Percentiles rank a stretch among this genome's conserved stretches.
Evolutionary conservation across 306 rosid genomes (phyloP).

Genomic region (Geum urbanum): DNA sequence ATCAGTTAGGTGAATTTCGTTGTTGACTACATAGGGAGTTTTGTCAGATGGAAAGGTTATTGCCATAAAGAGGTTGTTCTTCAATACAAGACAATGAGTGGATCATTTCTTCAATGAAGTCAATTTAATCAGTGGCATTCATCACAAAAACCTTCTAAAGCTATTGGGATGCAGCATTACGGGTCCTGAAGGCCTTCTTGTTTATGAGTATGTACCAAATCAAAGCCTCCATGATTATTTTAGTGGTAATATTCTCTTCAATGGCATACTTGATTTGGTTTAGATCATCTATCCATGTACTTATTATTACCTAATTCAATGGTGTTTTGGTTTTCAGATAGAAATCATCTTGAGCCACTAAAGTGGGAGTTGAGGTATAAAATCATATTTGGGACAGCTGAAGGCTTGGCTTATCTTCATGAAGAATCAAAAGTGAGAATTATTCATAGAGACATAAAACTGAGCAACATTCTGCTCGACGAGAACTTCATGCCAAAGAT

Average conservation of each 20-base stretch:
- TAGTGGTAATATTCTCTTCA: conserved; percentile 37
- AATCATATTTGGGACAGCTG: conserved; percentile 46
- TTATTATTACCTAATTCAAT: neutral
- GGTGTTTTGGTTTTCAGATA: conserved; percentile 14
- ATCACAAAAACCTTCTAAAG: too few species aligned
- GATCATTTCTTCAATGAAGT: too few species aligned
- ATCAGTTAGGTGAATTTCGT: neutral
- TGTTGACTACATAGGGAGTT: conserved; percentile 29
- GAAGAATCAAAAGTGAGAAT: conserved; percentile 56
- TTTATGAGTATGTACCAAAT: too few species aligned
- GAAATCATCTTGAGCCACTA: conserved; percentile 16
- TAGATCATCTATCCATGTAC: neutral
- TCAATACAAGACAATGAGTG: too few species aligned
- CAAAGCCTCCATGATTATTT: conserved; percentile 53
- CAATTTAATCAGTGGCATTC: too few species aligned
- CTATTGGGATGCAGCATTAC: too few species aligned
- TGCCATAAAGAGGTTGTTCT: conserved; percentile 51
- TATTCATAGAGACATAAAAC: conserved; percentile 65
- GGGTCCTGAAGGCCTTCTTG: too few species aligned
- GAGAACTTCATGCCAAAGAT: conserved; percentile 52
- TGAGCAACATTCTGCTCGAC: conserved; percentile 56
- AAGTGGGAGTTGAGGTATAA: conserved; percentile 37
- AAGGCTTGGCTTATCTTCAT: conserved; percentile 62
- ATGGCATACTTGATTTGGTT: neutral
- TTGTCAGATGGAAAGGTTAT: conserved; percentile 33